Base-by-base conservation (phyloP, 768 basidiomycete genomes). In the Pholiota molesta region DNA sequence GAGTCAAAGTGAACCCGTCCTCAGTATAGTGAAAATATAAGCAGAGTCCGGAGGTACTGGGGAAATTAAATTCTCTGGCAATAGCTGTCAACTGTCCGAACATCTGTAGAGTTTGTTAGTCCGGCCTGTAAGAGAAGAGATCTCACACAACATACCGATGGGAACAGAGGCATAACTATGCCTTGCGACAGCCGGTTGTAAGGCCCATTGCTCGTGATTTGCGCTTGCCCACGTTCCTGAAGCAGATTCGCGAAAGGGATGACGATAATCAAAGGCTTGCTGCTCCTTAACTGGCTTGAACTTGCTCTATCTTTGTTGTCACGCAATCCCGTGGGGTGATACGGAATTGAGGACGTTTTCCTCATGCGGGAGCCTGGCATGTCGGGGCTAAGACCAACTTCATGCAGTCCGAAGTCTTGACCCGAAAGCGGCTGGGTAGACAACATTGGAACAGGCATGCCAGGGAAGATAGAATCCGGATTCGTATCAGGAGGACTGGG, bases 61-160 rank as follows among this genome's bases (percentile, higher is more conserved):
- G 92, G 65, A 94, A 90, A 69, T 85, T 89, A 75, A 88, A 94
- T 72, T 94, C 92, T 54, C 86, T 84, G 4, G 91, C 90, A 62
- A 95, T 92, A 10, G 91, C 89, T 29, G 82, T 81, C 35, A 94
- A 76, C 73, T 95, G 92, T 16, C 82, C 86, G 68, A 86, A 87
- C 80, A 94, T 84, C 93, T 94, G 56, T 16, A 19, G 61, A 39
- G 57, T 19, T 39, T 35, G 29, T 23, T n/a, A 23, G 40, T 47
- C 56, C 28, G 40, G 52, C 55, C 31, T 17, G 6, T 31, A 52
- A 13, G 17, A 17, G 17, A 17, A 14, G 9, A 52, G 58, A 52
- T 45, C 54, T 60, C 47, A 61, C 35, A 54, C 8, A 26, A 68
- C 74, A 31, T 74, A 91, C 91, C 8, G 89, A 90, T 35, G 91